Conservation (phyloP, 1,139 yeast species). For the Candida tunisiensis region DNA sequence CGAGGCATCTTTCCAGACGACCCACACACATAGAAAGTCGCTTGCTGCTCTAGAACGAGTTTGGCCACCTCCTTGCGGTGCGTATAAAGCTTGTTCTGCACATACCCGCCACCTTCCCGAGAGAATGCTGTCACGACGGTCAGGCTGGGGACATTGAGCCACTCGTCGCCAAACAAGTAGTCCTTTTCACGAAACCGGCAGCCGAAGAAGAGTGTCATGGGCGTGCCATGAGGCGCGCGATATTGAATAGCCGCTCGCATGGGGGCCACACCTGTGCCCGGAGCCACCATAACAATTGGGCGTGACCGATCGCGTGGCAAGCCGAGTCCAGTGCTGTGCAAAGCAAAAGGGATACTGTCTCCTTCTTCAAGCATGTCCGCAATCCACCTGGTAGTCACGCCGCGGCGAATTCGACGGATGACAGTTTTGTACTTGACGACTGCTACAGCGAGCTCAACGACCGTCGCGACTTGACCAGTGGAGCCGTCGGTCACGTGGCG, state of each 20-base stretch:
- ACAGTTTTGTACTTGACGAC: slow-evolving; percentile 79
- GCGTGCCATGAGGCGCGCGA: slow-evolving; percentile 2
- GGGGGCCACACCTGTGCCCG: slow-evolving; percentile 93
- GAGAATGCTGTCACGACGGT: slow-evolving; percentile 43
- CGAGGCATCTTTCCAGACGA: slow-evolving; percentile 92
- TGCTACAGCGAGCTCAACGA: slow-evolving; percentile 56
- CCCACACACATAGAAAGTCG: slow-evolving; percentile 68
- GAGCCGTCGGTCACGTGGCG: too few species aligned
- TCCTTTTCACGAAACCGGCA: slow-evolving; percentile 55
- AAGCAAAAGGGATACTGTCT: slow-evolving; percentile 36
- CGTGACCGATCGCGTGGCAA: too few species aligned
- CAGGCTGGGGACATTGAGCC: slow-evolving; percentile 26
- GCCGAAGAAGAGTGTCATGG: slow-evolving; percentile 46
- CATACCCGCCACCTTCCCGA: slow-evolving; percentile 42
- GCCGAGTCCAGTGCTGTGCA: slow-evolving; percentile 26
- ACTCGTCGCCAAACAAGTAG: slow-evolving; percentile 40
- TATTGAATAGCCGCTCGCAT: slow-evolving; percentile 44
- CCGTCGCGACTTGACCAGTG: slow-evolving; percentile 7
- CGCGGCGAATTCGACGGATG: slow-evolving; percentile 56
- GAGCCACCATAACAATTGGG: slow-evolving; percentile 65
- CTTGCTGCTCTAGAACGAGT: slow-evolving; percentile 32
- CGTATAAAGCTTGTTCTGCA: slow-evolving; percentile 49
- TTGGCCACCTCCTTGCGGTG: slow-evolving; percentile 29
- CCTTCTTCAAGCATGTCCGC: slow-evolving; percentile 29
- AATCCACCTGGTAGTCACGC: slow-evolving; percentile 74